Conservation (phyloP, 768 basidiomycete species). For the Boletus bicolor region DNA sequence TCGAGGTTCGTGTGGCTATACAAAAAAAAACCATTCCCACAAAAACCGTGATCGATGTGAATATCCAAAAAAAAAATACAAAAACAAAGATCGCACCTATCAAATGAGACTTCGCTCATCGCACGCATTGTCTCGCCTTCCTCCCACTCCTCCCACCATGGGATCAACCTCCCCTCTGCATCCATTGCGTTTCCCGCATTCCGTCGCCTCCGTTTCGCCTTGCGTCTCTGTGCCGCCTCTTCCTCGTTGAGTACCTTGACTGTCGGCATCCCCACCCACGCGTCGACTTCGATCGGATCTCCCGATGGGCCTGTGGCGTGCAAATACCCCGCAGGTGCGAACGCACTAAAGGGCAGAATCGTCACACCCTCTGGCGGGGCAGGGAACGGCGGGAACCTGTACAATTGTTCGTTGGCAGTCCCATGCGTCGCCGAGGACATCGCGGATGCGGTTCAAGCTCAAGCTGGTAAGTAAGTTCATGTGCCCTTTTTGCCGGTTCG, state of each 20-base stretch:
- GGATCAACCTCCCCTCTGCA: conserved; percentile 20
- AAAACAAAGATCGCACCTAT: conserved; percentile 25
- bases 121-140: conserved; percentile 22
- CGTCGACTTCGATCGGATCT: conserved; percentile 27
- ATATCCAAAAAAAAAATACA: no score
- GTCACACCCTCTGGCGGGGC: conserved; percentile 35
- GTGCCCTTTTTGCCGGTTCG: no score
- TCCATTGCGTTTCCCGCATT: conserved; percentile 24
- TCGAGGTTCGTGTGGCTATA: conserved; percentile 11
- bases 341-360: conserved; percentile 44
- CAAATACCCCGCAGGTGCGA: conserved; percentile 28
- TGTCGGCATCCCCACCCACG: conserved; percentile 20
- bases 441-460: neutral
- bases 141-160: conserved; percentile 36
- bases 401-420: neutral
- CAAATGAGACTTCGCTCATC: conserved; percentile 13
- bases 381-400: conserved; percentile 50
- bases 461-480: no score
- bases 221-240: conserved; percentile 19
- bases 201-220: conserved; percentile 6
- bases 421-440: neutral
- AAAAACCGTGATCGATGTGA: neutral
- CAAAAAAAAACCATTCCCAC: neutral
- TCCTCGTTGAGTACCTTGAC: conserved; percentile 26
- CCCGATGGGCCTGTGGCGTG: conserved; percentile 4